A percentile compares a stretch with the other conserved stretches of the same genome.
Evolutionary conservation across 176 grass and related monocot species (phyloP).

Genomic region (Aechmea fasciata): DNA sequence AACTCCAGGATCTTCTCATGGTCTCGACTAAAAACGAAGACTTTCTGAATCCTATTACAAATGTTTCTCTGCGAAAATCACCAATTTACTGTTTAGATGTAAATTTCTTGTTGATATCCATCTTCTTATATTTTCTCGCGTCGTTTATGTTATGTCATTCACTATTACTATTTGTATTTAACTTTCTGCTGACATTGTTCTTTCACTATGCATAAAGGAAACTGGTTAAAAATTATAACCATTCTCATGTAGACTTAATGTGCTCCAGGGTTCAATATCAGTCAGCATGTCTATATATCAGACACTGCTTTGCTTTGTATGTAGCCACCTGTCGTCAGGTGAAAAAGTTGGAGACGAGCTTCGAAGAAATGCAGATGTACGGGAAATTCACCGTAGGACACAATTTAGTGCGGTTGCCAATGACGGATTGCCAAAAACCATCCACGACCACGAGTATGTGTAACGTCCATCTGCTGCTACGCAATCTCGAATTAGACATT

Average conservation of each 20-base stretch:
- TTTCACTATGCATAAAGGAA: background rate
- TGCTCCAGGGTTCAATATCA: conserved; percentile 69
- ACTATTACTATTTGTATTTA: background rate
- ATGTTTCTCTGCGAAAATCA: background rate
- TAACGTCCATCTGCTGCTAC: background rate
- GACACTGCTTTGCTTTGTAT: conserved; percentile 92
- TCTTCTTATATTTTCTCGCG: background rate
- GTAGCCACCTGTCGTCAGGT: conserved; percentile 63
- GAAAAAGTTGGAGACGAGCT: conserved; percentile 59
- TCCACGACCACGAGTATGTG: conserved; percentile 80
- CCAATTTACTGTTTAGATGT: background rate
- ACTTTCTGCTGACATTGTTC: too few relatives aligned
- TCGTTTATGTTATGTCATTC: background rate
- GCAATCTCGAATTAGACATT: too few relatives aligned
- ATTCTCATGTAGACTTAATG: conserved; percentile 1
- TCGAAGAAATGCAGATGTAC: conserved; percentile 71
- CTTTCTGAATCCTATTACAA: background rate
- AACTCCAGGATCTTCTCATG: background rate
- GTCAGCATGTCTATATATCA: conserved; percentile 96
- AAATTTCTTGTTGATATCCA: background rate
- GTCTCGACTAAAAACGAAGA: background rate
- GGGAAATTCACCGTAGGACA: conserved; percentile 75
- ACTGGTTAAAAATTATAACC: background rate
- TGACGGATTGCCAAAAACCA: conserved; percentile 31
- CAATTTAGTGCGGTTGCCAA: conserved; percentile 29